phyloP scores from a whole-genome alignment of 768 basidiomycete species.

The Panaeolus cyanescens region DNA sequence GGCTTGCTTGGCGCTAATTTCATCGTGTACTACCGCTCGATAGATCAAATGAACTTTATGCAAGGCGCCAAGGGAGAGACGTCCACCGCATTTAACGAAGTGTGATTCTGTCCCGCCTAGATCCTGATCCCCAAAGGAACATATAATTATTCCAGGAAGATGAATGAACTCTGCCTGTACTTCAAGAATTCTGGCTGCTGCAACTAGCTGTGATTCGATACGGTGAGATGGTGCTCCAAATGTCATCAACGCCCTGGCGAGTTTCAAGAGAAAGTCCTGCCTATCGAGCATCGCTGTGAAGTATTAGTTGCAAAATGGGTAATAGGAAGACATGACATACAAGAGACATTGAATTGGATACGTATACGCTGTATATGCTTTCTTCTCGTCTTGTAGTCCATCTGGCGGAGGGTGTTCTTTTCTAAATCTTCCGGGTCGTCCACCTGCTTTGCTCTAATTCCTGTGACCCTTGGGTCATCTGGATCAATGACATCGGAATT shows the following conservation, averaged over 20 bases:
- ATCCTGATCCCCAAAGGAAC: slow-evolving; percentile 87
- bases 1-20: slow-evolving; percentile 81
- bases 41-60: slow-evolving; percentile 87
- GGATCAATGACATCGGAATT: slow-evolving; percentile 62
- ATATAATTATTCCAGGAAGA: slow-evolving; percentile 78
- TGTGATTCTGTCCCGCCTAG: slow-evolving; percentile 90
- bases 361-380: slow-evolving; percentile 64
- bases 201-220: slow-evolving; percentile 88
- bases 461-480: slow-evolving; percentile 74
- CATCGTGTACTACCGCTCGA: slow-evolving; percentile 88
- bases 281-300: slow-evolving; percentile 72
- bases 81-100: slow-evolving; percentile 78
- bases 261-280: slow-evolving; percentile 83
- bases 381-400: slow-evolving; percentile 69
- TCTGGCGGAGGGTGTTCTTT: slow-evolving; percentile 57
- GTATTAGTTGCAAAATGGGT: neutral
- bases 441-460: slow-evolving; percentile 46
- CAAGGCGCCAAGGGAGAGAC: slow-evolving; percentile 81
- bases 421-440: slow-evolving; percentile 66
- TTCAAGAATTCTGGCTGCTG: slow-evolving; percentile 87
- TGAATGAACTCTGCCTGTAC: slow-evolving; percentile 92
- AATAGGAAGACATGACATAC: slow-evolving; percentile 35
- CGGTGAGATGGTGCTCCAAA: slow-evolving; percentile 94
- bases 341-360: slow-evolving; percentile 76
- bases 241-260: slow-evolving; percentile 86